These are phyloP conservation scores for Nakaseomyces sp. DNA, from an alignment of 1,139 yeast species.

Conservation along the genomic window DNA sequence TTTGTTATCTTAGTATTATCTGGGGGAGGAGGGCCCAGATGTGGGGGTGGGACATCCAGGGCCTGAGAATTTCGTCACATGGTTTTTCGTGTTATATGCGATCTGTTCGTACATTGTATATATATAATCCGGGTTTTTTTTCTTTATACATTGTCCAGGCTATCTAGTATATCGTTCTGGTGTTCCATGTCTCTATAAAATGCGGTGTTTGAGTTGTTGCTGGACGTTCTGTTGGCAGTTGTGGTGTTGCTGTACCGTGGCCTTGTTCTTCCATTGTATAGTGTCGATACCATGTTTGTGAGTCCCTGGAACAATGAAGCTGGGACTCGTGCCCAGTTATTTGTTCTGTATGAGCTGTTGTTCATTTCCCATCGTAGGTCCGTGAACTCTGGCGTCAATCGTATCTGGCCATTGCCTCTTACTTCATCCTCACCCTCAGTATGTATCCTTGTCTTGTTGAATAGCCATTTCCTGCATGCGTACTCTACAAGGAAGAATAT, in stretches of 20 bases:
- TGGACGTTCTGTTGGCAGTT: background rate
- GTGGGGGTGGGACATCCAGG: too few species aligned
- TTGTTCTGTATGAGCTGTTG: constrained; percentile 3
- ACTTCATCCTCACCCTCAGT: background rate
- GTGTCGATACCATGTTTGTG: background rate
- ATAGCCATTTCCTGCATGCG: constrained; percentile 28
- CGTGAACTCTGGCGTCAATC: background rate
- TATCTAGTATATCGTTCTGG: constrained; percentile 28
- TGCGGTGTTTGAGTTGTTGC: background rate
- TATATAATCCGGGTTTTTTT: background rate
- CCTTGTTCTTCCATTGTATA: background rate
- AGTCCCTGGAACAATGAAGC: background rate
- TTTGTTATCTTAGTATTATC: too few species aligned
- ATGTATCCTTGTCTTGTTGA: background rate
- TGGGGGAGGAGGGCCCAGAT: too few species aligned
- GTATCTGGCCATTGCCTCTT: background rate
- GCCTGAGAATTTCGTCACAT: too few species aligned
- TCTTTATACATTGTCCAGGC: constrained; percentile 17
- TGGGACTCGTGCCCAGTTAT: constrained; percentile 10
- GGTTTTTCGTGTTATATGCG: too few species aligned
- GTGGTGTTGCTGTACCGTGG: background rate
- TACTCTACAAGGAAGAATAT: constrained; percentile 34
- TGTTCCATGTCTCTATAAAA: constrained; percentile 28
- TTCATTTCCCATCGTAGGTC: constrained; percentile 3
- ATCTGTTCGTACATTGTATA: background rate